phyloP scores from a whole-genome alignment of 2,329 filamentous ascomycete genomes.

The Apiospora aurea region DNA sequence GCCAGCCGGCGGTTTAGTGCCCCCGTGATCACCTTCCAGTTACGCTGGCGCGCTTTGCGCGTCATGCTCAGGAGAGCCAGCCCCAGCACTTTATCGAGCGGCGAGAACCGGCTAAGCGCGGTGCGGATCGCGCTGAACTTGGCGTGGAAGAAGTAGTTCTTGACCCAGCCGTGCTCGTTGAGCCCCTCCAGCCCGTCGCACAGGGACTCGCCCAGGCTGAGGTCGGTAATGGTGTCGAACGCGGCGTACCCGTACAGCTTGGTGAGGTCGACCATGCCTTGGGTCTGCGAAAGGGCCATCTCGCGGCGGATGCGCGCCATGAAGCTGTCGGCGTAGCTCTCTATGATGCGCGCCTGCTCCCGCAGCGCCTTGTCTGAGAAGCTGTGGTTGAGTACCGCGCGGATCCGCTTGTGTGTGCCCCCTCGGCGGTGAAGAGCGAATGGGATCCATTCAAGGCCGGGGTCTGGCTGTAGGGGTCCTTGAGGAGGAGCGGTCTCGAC shows the following conservation, averaged over 20 bases:
- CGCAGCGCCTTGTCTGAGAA: conserved; percentile 46
- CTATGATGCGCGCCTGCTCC: conserved; percentile 46
- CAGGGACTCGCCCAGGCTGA: conserved; percentile 27
- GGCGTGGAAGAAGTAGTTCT: conserved; percentile 4
- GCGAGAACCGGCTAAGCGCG: conserved; percentile 26
- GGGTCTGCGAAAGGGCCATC: too few relatives aligned
- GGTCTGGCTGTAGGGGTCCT: conserved; percentile 34
- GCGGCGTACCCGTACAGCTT: conserved; percentile 25
- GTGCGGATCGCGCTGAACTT: conserved; percentile 24
- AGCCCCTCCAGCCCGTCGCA: conserved; percentile 21
- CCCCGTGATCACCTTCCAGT: too few relatives aligned
- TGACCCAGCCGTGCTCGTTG: conserved; percentile 25
- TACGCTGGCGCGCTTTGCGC: too few relatives aligned
- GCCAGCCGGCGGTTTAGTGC: too few relatives aligned
- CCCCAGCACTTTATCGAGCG: not conserved
- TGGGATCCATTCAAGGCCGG: conserved; percentile 34
- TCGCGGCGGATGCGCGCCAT: not conserved
- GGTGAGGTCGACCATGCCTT: not conserved
- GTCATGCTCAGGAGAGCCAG: too few relatives aligned
- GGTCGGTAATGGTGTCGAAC: conserved; percentile 39
- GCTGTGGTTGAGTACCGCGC: conserved; percentile 36
- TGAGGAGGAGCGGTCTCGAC: conserved; percentile 36
- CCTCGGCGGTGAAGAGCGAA: conserved; percentile 39
- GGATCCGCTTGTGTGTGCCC: conserved; percentile 40
- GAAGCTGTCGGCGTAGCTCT: not conserved